Evolutionary conservation across 75 land plant genomes (phyloP), one percentile per base, ranked within the genome.

Genomic region (Picea sitchensis): DNA sequence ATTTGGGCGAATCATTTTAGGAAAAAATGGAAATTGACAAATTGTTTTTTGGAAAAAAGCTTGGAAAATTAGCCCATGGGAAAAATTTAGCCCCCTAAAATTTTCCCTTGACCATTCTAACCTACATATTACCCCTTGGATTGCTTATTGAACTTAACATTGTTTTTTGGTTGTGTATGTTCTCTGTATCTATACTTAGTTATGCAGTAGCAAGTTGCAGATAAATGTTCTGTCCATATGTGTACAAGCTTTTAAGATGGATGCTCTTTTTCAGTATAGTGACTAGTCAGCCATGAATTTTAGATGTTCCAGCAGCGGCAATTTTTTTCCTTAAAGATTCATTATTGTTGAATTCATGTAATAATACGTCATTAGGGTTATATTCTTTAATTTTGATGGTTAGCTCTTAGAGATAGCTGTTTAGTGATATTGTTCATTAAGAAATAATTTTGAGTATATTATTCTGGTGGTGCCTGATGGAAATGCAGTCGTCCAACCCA

Each of bases 401-500:
- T 44, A 71, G 51, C 20, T 44, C 3, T 36, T 32, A 18, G n/a
- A 44, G 0, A 1, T 41, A 18, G 54, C 18, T 71, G 54, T 21
- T 38, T 26, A 1, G 54, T 71, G 73, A 23, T 3, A 41, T n/a
- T 71, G 54, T 71, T 71, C 21, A 68, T 14, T 41, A 71, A 3
- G 12, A 17, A 41, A 71, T 38, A 2, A 44, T 0, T 14, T 68
- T 68, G 2, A n/a, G 3, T 38, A 20, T n/a, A 44, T 71, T 71
- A 18, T 71, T 41, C 26, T 71, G 47, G n/a, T 71, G 9, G 73
- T 71, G 38, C 36, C 2, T 38, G 72, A 68, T 68, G 5, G 44
- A 34, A 6, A 7, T 71, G 73, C 73, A 44, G 73, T 71, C 73
- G 20, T 71, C 73, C 54, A 71, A 44, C 20, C 73, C 54, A 71